Evolutionary conservation across 2,329 filamentous ascomycete genomes (phyloP), one percentile per base, ranked within the genome.

Genomic region (Stachybotrys chartarum): DNA sequence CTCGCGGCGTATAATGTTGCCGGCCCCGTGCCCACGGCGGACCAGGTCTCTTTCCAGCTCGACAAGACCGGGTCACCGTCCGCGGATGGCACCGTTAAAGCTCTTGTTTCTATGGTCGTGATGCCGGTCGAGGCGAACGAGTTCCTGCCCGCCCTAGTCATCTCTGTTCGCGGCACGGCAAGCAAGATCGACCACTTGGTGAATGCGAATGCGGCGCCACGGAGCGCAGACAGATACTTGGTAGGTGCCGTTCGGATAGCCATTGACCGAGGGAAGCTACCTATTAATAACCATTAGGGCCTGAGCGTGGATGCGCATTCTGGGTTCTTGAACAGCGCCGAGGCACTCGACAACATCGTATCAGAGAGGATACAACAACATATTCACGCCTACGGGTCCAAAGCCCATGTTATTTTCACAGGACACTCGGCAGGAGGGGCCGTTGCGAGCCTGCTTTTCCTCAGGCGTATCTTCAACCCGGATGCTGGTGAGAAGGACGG

Each of bases 371-470:
- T 18, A 0, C 10, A 1, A 16, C 6, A 1, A 24, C 63, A 1
- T 49, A 39, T 39, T 12, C 35, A 39, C 7, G 35, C 35, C 35
- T 12, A 39, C 35, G 12, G 7, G 35, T 12, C 35, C 35, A 39
- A 39, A 7, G 35, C 30, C 1, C 51, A 59, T 1, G 17, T 65
- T 11, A 53, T 61, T 4, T 63, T 65, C 24, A 63, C 63, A 0
- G 63, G 63, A 5, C 63, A 65, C 18, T 65, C 63, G 0, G 63
- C 63, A 0, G 63, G 63, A 6, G 63, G 63, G 14, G 58, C 63
- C 1, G 63, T 65, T 16, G 56, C 62, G 6, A 57, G 62, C 0
- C 58, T 65, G 12, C 1, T 59, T 0, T 61, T 65, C 30, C 44
- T 64, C 0, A 52, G 35, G 35, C 35, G 12, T 39, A 39, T 39